A percentile compares a stretch with the other conserved stretches of the same genome.
These are phyloP conservation scores for Chenopodium suecicum DNA, from an alignment of 148 eudicot species.

Conservation along the genomic window DNA sequence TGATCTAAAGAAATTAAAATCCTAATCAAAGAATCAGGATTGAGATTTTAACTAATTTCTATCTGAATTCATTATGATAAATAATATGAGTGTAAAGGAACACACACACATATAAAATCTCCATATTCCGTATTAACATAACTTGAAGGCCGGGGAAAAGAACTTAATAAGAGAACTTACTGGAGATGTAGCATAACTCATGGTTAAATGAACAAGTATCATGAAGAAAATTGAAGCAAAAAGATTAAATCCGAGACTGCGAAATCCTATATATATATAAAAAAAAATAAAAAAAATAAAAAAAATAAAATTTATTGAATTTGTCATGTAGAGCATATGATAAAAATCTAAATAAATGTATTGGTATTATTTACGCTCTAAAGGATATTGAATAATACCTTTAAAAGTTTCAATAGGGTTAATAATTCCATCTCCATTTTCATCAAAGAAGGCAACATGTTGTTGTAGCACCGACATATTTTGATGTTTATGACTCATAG, in stretches of 20 bases:
- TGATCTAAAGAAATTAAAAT: too few species aligned
- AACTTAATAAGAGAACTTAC: constrained; percentile 22
- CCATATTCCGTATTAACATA: too few species aligned
- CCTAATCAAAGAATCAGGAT: too few species aligned
- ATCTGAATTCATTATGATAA: too few species aligned
- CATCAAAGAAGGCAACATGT: constrained; percentile 62
- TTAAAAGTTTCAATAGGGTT: constrained; percentile 50
- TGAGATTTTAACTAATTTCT: too few species aligned
- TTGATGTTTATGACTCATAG: constrained; percentile 46
- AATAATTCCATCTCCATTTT: constrained; percentile 49
- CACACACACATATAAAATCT: too few species aligned
- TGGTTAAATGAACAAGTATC: constrained; percentile 37
- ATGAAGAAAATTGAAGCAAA: constrained; percentile 36
- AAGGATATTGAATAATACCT: constrained; percentile 22
- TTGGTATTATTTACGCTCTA: neutral
- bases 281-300: too few species aligned
- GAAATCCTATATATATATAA: constrained; percentile 34
- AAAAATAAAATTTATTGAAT: neutral
- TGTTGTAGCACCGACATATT: constrained; percentile 61
- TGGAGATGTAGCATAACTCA: constrained; percentile 55
- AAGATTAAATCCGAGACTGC: constrained; percentile 45
- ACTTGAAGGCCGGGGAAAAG: too few species aligned
- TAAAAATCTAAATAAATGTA: neutral
- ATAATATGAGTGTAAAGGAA: too few species aligned
- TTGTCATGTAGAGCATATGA: neutral